phyloP scores from a whole-genome alignment of 306 rosid genomes.

The Senna siamea region DNA sequence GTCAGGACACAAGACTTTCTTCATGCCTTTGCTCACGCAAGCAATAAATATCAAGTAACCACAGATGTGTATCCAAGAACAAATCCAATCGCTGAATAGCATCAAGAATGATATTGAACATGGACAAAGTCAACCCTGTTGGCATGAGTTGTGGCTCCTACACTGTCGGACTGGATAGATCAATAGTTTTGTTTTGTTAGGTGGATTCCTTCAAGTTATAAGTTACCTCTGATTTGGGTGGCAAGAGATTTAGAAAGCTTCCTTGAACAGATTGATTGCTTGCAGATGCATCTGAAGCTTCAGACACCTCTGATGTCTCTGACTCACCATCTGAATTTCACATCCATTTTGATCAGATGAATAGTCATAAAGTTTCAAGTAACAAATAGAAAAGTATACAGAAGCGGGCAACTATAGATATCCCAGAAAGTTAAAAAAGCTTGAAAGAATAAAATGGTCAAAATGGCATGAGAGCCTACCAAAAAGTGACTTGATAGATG shows the following conservation, averaged over 20 bases:
- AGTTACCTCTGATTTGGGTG: conserved; percentile 61
- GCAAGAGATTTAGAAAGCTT: conserved; percentile 77
- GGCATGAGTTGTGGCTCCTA: conserved; percentile 43
- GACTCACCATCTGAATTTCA: conserved; percentile 58
- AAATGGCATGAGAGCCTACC: conserved; percentile 57
- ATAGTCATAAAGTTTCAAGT: conserved; percentile 8
- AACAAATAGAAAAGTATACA: conserved; percentile 28
- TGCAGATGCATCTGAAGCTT: conserved; percentile 42
- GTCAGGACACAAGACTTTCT: conserved; percentile 37
- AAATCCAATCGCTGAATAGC: conserved; percentile 37
- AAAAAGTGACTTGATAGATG: conserved; percentile 83
- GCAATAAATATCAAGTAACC: conserved; percentile 26
- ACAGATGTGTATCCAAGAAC: conserved; percentile 36
- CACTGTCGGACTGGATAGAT: conserved; percentile 34
- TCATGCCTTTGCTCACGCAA: conserved; percentile 32
- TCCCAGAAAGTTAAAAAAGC: neutral
- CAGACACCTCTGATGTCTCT: conserved; percentile 55
- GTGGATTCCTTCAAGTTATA: conserved; percentile 42
- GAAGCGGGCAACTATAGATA: conserved; percentile 11
- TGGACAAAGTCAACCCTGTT: conserved; percentile 34
- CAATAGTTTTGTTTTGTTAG: conserved; percentile 42
- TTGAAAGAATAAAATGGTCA: conserved; percentile 16
- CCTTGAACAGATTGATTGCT: conserved; percentile 56
- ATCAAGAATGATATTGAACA: conserved; percentile 29
- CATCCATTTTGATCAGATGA: conserved; percentile 44